Conservation (phyloP, 345 rosid species). For the Ailanthus altissimus region DNA sequence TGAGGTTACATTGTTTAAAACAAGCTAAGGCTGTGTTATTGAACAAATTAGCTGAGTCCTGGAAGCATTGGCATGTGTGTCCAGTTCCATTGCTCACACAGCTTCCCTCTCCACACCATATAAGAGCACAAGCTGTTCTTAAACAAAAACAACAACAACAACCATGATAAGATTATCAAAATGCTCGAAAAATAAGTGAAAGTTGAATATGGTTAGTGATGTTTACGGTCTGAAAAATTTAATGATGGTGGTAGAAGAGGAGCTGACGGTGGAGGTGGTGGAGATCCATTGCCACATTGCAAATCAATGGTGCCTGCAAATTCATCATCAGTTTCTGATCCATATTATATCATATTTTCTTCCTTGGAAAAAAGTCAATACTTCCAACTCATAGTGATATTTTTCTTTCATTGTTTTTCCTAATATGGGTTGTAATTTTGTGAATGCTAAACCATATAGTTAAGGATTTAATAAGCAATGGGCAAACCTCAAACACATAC, state of each 20-base stretch:
- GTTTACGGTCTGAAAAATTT: conserved; percentile 23
- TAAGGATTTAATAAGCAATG: too few species aligned
- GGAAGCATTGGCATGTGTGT: conserved; percentile 38
- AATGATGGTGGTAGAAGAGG: conserved; percentile 3
- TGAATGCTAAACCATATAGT: too few species aligned
- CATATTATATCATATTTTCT: neutral
- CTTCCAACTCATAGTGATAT: too few species aligned
- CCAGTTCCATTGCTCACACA: conserved; percentile 34
- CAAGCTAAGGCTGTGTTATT: conserved; percentile 25
- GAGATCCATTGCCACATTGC: conserved; percentile 37
- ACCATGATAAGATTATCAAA: neutral
- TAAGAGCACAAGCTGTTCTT: conserved; percentile 37
- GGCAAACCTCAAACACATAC: too few species aligned
- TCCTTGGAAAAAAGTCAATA: neutral
- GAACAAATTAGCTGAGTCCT: conserved; percentile 31
- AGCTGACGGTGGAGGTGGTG: conserved; percentile 28
- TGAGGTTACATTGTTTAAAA: conserved; percentile 26
- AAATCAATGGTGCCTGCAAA: conserved; percentile 43
- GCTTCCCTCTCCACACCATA: conserved; percentile 47
- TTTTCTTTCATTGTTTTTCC: too few species aligned
- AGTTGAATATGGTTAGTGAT: neutral
- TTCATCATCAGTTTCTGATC: neutral
- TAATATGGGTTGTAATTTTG: too few species aligned
- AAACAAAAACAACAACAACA: neutral
- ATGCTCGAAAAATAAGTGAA: too few species aligned